Base-by-base conservation (phyloP, 768 basidiomycete species). In the Russula emetica region DNA sequence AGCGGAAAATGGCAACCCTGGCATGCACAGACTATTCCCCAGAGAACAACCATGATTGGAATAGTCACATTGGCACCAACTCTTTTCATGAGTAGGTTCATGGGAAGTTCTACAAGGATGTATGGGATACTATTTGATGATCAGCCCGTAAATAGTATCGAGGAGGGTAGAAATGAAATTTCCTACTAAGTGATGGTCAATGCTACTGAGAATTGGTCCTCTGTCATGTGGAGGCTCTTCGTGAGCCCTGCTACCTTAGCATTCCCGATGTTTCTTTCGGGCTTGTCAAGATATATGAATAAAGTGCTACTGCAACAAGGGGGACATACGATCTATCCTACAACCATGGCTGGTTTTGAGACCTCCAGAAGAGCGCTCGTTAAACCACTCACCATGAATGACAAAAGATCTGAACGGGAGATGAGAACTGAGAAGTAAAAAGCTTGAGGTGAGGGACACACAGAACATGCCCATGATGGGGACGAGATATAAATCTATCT, bases 11-110 rank as follows among this genome's bases (percentile, higher is more conserved):
- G 67, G 67, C n/a, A 55, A 80, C 85, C 86, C 78, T 88, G 86
- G 50, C 83, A 74, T 10, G 84, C 78, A 13, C 81, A 79, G 16
- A 85, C 79, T n/a, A 87, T 53, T 20, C 87, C 88, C 87, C 88
- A 90, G 1, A 83, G 68, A 0, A 81, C 78, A 56, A 87, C 73
- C 79, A 87, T 83, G 1, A 81, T 72, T 0, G 88, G 87, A 70
- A 87, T 78, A 54, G 82, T 73, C 60, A 83, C 78, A n/a, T 85
- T 80, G 2, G 87, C 83, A 2, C 85, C 82, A 51, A 79, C 69
- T 75, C 78, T 59, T 74, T 80, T 70, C 58, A 71, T 58, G 5
- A 72, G 52, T 28, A 70, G 34, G 58, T 72, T 74, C 49, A 69
- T 66, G 40, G 71, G 71, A 14, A 71, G 50, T 45, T 70, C 75